Evolutionary conservation across 2,329 filamentous ascomycete genomes (phyloP).

Genomic region (Talaromyces sp.): DNA sequence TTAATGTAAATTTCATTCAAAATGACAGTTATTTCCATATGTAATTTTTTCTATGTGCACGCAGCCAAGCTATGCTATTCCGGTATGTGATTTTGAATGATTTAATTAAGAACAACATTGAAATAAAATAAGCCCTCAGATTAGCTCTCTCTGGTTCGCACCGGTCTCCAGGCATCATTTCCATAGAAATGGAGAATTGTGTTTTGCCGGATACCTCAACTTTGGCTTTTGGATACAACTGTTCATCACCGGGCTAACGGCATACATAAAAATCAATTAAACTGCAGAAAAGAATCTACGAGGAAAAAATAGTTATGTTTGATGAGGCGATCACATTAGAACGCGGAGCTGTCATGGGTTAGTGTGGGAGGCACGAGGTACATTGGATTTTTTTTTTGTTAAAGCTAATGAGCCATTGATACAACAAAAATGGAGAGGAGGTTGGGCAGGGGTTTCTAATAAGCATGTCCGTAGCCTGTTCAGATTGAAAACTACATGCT

Average conservation of each 20-base stretch:
- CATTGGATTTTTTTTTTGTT: not conserved
- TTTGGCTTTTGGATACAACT: slow-evolving; percentile 41
- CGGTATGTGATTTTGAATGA: not conserved
- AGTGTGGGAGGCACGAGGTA: not conserved
- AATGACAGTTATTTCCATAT: not conserved
- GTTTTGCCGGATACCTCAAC: slow-evolving; percentile 39
- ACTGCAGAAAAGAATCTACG: not conserved
- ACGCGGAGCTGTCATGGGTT: not conserved
- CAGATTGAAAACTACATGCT: slow-evolving; percentile 44
- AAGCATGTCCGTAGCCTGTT: slow-evolving; percentile 17
- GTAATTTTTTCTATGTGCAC: not conserved
- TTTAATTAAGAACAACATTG: not conserved
- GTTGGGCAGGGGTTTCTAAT: not conserved
- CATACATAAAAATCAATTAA: not conserved
- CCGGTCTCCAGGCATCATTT: slow-evolving; percentile 32
- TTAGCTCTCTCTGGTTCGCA: slow-evolving; percentile 47
- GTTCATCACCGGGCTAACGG: slow-evolving; percentile 35
- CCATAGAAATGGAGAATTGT: not conserved
- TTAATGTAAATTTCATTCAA: not conserved
- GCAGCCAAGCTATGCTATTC: not conserved
- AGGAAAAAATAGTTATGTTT: not conserved
- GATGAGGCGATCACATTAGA: not conserved
- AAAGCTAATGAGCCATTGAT: not conserved
- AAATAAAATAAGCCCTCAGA: slow-evolving; percentile 30
- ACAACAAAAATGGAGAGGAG: not conserved